A percentile compares a stretch with the other conserved stretches of the same genome.
These are phyloP conservation scores for Penicillium sp. DNA, from an alignment of 2,329 filamentous ascomycete species.

Conservation along the genomic window DNA sequence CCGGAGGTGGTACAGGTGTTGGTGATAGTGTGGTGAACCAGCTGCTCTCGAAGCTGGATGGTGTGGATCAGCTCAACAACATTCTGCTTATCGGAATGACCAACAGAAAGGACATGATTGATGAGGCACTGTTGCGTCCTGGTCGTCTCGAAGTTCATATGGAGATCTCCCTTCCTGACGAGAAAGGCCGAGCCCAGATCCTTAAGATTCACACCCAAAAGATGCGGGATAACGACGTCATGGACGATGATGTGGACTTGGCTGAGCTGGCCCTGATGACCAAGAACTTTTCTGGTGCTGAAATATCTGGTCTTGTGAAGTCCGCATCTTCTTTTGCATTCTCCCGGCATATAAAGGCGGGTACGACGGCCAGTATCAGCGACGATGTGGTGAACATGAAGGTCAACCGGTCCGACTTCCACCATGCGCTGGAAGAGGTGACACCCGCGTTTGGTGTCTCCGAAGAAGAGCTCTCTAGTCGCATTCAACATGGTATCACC, in stretches of 20 bases:
- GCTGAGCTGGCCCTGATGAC: conserved; percentile 68
- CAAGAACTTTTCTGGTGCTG: conserved; percentile 95
- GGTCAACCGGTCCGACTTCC: conserved; percentile 72
- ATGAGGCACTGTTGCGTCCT: conserved; percentile 82
- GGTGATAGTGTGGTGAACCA: conserved; percentile 98
- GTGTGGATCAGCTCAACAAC: conserved; percentile 92
- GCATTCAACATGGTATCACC: conserved; percentile 70
- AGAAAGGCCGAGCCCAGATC: conserved; percentile 79
- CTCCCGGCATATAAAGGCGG: conserved; percentile 80
- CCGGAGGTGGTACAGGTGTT: conserved; percentile 84
- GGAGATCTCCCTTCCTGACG: conserved; percentile 89
- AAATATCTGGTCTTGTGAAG: conserved; percentile 83
- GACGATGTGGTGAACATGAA: conserved; percentile 81
- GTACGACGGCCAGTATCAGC: conserved; percentile 68
- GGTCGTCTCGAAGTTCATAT: conserved; percentile 94
- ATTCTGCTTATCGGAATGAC: conserved; percentile 98
- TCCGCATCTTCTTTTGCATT: conserved; percentile 89
- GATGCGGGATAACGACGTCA: conserved; percentile 64
- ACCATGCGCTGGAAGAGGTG: conserved; percentile 76
- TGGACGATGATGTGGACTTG: conserved; percentile 69
- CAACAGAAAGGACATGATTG: conserved; percentile 98
- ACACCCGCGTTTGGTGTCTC: conserved; percentile 89
- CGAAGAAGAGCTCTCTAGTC: conserved; percentile 73
- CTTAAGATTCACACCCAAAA: conserved; percentile 80
- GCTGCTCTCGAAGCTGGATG: conserved; percentile 81